A percentile compares a stretch with the other conserved stretches of the same genome.
Conservation (phyloP, 2,329 filamentous ascomycete species). For the Aureobasidium sp. region DNA sequence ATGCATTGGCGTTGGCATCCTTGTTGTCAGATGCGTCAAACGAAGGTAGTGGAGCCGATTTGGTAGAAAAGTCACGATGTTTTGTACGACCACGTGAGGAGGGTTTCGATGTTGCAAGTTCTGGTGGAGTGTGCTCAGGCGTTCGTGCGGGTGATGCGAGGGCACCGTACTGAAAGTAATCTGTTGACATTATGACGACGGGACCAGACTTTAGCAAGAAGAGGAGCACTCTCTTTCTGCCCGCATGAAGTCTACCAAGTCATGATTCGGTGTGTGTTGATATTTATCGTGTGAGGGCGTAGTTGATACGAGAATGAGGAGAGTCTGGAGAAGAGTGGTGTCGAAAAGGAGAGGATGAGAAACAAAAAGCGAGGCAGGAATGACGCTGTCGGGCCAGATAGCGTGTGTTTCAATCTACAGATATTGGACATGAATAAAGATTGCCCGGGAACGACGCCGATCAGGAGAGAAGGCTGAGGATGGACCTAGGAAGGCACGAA, state of each 20-base stretch:
- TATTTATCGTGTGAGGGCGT: neutral
- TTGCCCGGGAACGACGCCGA: neutral
- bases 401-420: constrained; percentile 1
- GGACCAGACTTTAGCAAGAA: neutral
- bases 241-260: neutral
- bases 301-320: neutral
- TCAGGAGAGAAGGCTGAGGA: constrained; percentile 1
- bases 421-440: constrained; percentile 2
- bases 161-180: constrained; percentile 49
- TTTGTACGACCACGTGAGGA: constrained; percentile 49
- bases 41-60: constrained; percentile 51
- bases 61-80: constrained; percentile 57
- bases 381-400: neutral
- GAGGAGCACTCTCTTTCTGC: neutral
- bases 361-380: neutral
- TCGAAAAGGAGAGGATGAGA: neutral
- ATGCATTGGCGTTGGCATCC: constrained; percentile 62
- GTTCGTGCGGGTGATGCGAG: constrained; percentile 66
- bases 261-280: neutral
- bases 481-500: neutral
- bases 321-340: neutral
- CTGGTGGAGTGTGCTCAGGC: constrained; percentile 58
- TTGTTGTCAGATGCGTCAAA: constrained; percentile 37
- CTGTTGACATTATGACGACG: constrained; percentile 30
- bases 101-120: constrained; percentile 50